Conservation (phyloP, 352 stramenopile genomes). For the Globisporangium emineosum region DNA sequence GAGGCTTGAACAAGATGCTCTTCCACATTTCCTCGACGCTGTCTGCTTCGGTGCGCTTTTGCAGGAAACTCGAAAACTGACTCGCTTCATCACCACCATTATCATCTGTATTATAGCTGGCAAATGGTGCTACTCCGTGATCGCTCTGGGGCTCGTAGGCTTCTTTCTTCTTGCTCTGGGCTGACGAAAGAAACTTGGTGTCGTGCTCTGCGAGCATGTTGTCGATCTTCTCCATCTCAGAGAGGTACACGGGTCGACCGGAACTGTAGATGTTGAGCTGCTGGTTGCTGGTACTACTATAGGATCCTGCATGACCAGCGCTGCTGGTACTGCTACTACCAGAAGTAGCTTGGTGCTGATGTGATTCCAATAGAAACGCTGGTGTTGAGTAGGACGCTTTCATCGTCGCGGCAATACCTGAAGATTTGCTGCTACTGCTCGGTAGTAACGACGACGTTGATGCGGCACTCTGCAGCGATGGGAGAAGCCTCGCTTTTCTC, state of each 20-base stretch:
- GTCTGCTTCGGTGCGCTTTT: slow-evolving; percentile 8
- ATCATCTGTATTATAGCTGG: neutral
- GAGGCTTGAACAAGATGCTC: slow-evolving; percentile 33
- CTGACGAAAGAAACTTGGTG: slow-evolving; percentile 7
- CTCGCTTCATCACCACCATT: neutral
- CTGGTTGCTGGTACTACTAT: neutral
- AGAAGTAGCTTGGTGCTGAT: neutral
- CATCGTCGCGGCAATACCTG: neutral
- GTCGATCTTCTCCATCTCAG: slow-evolving; percentile 57
- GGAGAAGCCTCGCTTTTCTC: slow-evolving; percentile 7
- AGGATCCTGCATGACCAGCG: neutral
- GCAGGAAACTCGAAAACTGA: slow-evolving; percentile 19
- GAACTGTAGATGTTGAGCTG: neutral
- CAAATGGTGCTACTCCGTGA: neutral
- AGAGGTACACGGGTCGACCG: slow-evolving; percentile 29
- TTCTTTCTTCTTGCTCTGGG: slow-evolving; percentile 13
- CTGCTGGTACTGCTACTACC: neutral
- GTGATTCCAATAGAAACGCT: neutral
- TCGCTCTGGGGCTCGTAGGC: neutral
- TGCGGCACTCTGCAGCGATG: slow-evolving; percentile 4
- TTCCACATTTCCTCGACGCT: slow-evolving; percentile 70
- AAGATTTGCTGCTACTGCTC: neutral
- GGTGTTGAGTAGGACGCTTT: slow-evolving; percentile 11
- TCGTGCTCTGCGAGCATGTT: slow-evolving; percentile 37
- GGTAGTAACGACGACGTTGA: neutral